phyloP scores from a whole-genome alignment of 176 grass and related monocot genomes.

The Guadua angustifolia region DNA sequence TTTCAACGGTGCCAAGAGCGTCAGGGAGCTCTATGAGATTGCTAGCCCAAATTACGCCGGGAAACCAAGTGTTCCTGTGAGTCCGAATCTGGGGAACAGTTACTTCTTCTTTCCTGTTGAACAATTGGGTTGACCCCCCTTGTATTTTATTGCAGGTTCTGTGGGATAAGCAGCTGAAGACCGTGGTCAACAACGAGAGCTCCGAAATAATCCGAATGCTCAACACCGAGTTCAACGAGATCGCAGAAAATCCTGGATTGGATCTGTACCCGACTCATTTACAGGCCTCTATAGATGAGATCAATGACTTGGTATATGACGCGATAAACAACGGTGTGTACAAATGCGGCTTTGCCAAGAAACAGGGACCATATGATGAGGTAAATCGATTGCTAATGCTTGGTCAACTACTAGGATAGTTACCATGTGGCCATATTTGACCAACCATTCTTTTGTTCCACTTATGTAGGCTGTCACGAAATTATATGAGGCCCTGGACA shows the following conservation, averaged over 20 bases:
- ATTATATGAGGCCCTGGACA: constrained; percentile 71
- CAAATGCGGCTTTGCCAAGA: constrained; percentile 93
- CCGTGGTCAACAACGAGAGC: constrained; percentile 97
- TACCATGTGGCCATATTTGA: background rate
- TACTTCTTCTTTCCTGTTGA: background rate
- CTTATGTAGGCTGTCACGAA: constrained; percentile 63
- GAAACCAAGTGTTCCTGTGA: constrained; percentile 85
- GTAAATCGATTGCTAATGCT: constrained; percentile 30
- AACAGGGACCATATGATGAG: constrained; percentile 91
- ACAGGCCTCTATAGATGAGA: constrained; percentile 55
- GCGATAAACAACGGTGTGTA: constrained; percentile 91
- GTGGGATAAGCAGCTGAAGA: constrained; percentile 91
- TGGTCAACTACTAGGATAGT: background rate
- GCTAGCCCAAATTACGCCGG: constrained; percentile 78
- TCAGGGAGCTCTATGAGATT: constrained; percentile 83
- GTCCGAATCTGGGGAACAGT: background rate
- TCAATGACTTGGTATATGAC: constrained; percentile 71
- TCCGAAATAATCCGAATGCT: constrained; percentile 95
- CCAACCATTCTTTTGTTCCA: background rate
- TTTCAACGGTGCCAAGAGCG: constrained; percentile 66
- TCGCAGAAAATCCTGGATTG: constrained; percentile 66
- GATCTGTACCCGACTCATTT: constrained; percentile 77
- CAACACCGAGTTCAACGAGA: constrained; percentile 78
- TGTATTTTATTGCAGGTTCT: constrained; percentile 58
- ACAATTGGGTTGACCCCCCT: background rate